Percentiles rank a stretch among this genome's conserved stretches.
phyloP scores from a whole-genome alignment of 129 eudicot species.

The Centrapalus pauciflorus region DNA sequence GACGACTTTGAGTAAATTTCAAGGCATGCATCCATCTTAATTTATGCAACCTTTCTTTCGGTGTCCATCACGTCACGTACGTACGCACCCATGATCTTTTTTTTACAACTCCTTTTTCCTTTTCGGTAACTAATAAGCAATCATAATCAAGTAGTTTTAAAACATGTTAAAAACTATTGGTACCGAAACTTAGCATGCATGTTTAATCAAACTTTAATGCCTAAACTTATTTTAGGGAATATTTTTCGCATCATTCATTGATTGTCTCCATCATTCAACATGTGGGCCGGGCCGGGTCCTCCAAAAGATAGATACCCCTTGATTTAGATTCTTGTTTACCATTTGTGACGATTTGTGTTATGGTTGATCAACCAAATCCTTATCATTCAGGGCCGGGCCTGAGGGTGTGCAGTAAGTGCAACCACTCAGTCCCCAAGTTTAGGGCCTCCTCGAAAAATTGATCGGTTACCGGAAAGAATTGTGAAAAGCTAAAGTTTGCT shows the following conservation, averaged over 20 bases:
- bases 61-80: slow-evolving; percentile 14
- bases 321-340: slow-evolving; percentile 19
- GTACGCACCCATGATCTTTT: not conserved
- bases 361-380: not conserved
- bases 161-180: not conserved
- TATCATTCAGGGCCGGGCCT: too few species aligned
- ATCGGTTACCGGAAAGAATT: too few species aligned
- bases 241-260: slow-evolving; percentile 22
- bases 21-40: too few species aligned
- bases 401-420: too few species aligned
- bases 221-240: not conserved
- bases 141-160: not conserved
- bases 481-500: too few species aligned
- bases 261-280: slow-evolving; percentile 26
- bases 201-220: too few species aligned
- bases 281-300: slow-evolving; percentile 27
- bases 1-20: slow-evolving; percentile 23
- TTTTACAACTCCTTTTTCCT: not conserved
- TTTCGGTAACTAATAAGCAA: not conserved
- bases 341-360: slow-evolving; percentile 18
- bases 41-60: slow-evolving; percentile 18
- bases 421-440: too few species aligned
- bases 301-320: slow-evolving; percentile 24
- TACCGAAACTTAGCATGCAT: not conserved
- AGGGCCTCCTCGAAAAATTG: too few species aligned